These are phyloP conservation scores for Magnaporthiopsis rhizophila DNA, from an alignment of 2,329 filamentous ascomycete species.

Conservation along the genomic window DNA sequence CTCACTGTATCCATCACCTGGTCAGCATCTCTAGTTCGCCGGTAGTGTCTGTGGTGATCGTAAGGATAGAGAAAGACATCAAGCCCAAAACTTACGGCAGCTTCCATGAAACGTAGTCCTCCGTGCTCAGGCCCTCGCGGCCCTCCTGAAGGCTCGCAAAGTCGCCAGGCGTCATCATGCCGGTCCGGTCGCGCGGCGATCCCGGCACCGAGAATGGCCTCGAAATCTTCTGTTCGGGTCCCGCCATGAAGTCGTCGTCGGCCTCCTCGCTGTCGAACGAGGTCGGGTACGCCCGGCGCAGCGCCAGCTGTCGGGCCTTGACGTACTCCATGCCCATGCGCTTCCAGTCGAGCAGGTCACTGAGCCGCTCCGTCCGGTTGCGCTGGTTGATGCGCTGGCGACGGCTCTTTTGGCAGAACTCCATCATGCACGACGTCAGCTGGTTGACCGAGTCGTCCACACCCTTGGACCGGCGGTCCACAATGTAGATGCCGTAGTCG, in stretches of 20 bases:
- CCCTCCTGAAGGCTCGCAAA: constrained; percentile 95
- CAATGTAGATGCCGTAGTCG: constrained; percentile 98
- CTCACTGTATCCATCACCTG: constrained; percentile 46
- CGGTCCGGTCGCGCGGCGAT: constrained; percentile 79
- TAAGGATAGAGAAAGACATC: neutral
- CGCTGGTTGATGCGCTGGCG: constrained; percentile 98
- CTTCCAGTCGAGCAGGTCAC: constrained; percentile 97
- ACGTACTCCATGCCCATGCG: constrained; percentile 99
- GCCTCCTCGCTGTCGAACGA: constrained; percentile 70
- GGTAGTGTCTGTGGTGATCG: too few relatives aligned
- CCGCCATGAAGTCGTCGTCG: constrained; percentile 84
- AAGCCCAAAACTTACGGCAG: constrained; percentile 66
- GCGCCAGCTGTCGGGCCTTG: constrained; percentile 87
- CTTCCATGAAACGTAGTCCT: constrained; percentile 98
- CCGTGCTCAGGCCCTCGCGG: constrained; percentile 83
- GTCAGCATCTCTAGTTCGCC: neutral
- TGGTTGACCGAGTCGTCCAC: constrained; percentile 97
- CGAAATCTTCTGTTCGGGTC: constrained; percentile 90
- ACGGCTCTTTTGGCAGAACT: constrained; percentile 87
- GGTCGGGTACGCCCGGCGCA: constrained; percentile 82
- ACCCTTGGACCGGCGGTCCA: constrained; percentile 89
- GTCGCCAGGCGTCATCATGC: constrained; percentile 99
- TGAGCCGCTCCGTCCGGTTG: constrained; percentile 90
- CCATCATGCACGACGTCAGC: constrained; percentile 84
- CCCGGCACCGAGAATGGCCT: constrained; percentile 90